Conservation (phyloP, 805 yeast genomes). For the Metahyphopichia silvanorum region DNA sequence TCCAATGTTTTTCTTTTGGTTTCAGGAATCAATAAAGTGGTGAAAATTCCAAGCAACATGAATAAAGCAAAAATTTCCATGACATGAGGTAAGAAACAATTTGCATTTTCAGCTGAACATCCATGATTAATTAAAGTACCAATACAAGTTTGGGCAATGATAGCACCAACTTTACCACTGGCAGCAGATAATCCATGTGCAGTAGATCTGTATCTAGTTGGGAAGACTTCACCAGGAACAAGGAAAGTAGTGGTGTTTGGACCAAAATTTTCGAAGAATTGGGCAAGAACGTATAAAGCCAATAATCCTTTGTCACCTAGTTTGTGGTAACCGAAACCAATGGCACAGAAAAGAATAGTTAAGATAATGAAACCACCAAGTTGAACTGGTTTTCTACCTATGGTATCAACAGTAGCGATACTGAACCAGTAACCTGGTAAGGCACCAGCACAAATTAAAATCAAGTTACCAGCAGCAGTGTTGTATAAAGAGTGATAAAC, state of each 20-base stretch:
- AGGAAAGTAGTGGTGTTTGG: conserved; percentile 91
- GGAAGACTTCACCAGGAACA: conserved; percentile 89
- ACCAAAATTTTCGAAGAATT: conserved; percentile 89
- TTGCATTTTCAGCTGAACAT: conserved; percentile 56
- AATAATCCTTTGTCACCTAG: conserved; percentile 63
- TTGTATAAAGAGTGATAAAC: conserved; percentile 70
- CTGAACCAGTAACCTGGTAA: conserved; percentile 92
- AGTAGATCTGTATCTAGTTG: conserved; percentile 92
- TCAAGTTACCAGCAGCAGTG: conserved; percentile 87
- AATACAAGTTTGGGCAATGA: conserved; percentile 82
- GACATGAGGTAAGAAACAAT: conserved; percentile 87
- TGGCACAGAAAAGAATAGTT: conserved; percentile 69
- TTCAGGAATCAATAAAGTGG: conserved; percentile 76
- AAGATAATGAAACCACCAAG: conserved; percentile 68
- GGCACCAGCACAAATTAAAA: conserved; percentile 90
- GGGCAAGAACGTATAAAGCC: conserved; percentile 75
- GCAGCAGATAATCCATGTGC: conserved; percentile 97
- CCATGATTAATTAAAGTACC: conserved; percentile 81
- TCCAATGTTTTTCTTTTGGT: conserved; percentile 90
- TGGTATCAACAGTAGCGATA: conserved; percentile 71
- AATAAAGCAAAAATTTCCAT: conserved; percentile 92
- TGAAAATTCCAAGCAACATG: conserved; percentile 76
- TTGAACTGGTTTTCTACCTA: conserved; percentile 87
- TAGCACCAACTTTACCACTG: conserved; percentile 88
- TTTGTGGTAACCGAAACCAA: conserved; percentile 83